phyloP scores from a whole-genome alignment of 1,284 basidiomycete species.

The Microbotryum violaceum region DNA sequence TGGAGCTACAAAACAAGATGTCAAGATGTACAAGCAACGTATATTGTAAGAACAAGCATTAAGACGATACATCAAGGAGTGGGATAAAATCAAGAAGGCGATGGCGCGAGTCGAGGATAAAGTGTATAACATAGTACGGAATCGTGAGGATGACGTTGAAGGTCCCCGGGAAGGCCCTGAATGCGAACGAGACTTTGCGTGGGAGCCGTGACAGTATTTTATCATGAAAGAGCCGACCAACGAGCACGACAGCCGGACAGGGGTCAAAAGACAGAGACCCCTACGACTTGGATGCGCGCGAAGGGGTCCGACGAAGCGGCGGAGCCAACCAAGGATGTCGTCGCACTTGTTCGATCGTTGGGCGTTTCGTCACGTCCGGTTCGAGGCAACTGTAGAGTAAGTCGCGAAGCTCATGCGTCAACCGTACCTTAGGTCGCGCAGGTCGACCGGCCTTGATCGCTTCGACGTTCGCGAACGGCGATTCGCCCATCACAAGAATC shows the following conservation, averaged over 20 bases:
- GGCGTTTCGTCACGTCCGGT: conserved; percentile 58
- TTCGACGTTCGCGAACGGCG: conserved; percentile 67
- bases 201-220: too few species aligned
- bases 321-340: conserved; percentile 61
- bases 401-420: conserved; percentile 44
- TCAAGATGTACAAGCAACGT: too few species aligned
- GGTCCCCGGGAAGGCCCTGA: neutral
- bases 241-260: neutral
- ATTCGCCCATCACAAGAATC: conserved; percentile 75
- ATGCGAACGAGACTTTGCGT: neutral
- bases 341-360: conserved; percentile 63
- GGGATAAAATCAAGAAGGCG: too few species aligned
- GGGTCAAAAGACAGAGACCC: neutral
- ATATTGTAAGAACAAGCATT: too few species aligned
- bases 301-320: conserved; percentile 6
- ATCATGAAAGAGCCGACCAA: too few species aligned
- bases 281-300: neutral
- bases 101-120: too few species aligned
- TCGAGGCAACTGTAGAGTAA: conserved; percentile 68
- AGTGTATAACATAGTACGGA: too few species aligned
- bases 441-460: conserved; percentile 48
- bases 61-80: too few species aligned
- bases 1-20: too few species aligned
- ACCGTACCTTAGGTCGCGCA: conserved; percentile 35
- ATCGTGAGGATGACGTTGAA: neutral